These are phyloP conservation scores for Lavandula angustifolia DNA, from an alignment of 257 asterid genomes.

Conservation along the genomic window DNA sequence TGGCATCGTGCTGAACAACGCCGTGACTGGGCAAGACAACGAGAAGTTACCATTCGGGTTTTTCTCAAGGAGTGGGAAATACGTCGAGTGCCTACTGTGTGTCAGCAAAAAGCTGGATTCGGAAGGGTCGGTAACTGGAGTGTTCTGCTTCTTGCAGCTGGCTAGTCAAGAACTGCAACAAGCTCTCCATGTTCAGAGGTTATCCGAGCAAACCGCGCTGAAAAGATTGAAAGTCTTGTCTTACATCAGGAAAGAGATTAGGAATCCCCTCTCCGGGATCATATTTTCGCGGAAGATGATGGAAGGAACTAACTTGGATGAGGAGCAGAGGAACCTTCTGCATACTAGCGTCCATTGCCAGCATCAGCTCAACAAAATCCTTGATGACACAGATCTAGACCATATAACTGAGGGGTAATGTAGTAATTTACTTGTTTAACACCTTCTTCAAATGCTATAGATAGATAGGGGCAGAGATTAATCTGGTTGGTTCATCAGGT, in stretches of 20 bases:
- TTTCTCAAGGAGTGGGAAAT: slow-evolving; percentile 61
- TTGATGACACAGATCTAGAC: slow-evolving; percentile 94
- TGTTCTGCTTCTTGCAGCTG: slow-evolving; percentile 88
- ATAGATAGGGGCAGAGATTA: too few relatives aligned
- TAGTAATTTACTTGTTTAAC: too few relatives aligned
- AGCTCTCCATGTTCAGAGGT: slow-evolving; percentile 80
- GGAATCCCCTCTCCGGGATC: slow-evolving; percentile 88
- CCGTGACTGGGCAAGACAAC: slow-evolving; percentile 68
- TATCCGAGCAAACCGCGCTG: slow-evolving; percentile 75
- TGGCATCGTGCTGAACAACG: slow-evolving; percentile 70
- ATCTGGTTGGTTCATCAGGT: slow-evolving; percentile 39
- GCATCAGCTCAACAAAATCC: slow-evolving; percentile 77
- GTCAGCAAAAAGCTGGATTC: slow-evolving; percentile 74
- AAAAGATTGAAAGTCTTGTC: slow-evolving; percentile 70
- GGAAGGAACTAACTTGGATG: slow-evolving; percentile 73
- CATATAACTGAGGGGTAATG: slow-evolving; percentile 81
- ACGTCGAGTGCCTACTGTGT: slow-evolving; percentile 73
- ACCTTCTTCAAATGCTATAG: too few relatives aligned
- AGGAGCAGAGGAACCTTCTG: slow-evolving; percentile 67
- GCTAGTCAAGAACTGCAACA: slow-evolving; percentile 95
- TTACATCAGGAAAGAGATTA: slow-evolving; percentile 77
- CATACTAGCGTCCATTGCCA: slow-evolving; percentile 75
- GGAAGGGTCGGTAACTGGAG: slow-evolving; percentile 75
- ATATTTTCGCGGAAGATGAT: slow-evolving; percentile 77
- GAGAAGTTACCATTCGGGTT: slow-evolving; percentile 76